A percentile compares a stretch with the other conserved stretches of the same genome.
phyloP scores from a whole-genome alignment of 2,329 filamentous ascomycete genomes.

The Triangularia setosa region DNA sequence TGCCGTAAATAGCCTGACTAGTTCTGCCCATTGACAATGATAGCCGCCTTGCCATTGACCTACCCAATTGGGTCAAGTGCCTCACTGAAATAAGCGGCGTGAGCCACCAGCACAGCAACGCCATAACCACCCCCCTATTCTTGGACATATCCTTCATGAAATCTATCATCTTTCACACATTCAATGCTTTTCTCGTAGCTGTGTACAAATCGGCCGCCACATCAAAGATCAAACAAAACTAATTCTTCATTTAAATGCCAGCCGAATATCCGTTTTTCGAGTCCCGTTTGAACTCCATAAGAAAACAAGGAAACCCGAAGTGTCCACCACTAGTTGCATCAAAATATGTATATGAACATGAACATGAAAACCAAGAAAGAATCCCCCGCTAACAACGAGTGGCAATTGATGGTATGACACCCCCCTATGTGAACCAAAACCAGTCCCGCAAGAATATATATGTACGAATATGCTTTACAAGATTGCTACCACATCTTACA shows the following conservation, averaged over 20 bases:
- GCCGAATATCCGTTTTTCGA: not conserved
- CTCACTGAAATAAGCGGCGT: not conserved
- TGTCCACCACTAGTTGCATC: not conserved
- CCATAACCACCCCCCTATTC: not conserved
- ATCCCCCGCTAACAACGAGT: not conserved
- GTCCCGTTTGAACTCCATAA: not conserved
- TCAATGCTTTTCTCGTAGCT: not conserved
- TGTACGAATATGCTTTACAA: not conserved
- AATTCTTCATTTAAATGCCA: not conserved
- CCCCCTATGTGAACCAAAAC: not conserved
- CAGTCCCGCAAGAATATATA: not conserved
- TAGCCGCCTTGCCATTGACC: not conserved
- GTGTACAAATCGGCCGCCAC: not conserved
- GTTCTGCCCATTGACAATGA: not conserved
- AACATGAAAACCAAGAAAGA: not conserved
- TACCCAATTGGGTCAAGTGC: not conserved
- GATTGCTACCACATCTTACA: constrained; percentile 30
- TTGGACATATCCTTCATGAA: not conserved
- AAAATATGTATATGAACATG: not conserved
- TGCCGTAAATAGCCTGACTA: not conserved
- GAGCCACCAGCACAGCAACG: not conserved
- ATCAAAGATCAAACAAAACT: not conserved
- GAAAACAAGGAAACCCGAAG: not conserved
- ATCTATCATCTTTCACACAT: not conserved
- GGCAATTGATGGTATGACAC: not conserved